A percentile compares a stretch with the other conserved stretches of the same genome.
These are phyloP conservation scores for Clarireedia monteithiana DNA, from an alignment of 2,329 filamentous ascomycete species.

Conservation along the genomic window DNA sequence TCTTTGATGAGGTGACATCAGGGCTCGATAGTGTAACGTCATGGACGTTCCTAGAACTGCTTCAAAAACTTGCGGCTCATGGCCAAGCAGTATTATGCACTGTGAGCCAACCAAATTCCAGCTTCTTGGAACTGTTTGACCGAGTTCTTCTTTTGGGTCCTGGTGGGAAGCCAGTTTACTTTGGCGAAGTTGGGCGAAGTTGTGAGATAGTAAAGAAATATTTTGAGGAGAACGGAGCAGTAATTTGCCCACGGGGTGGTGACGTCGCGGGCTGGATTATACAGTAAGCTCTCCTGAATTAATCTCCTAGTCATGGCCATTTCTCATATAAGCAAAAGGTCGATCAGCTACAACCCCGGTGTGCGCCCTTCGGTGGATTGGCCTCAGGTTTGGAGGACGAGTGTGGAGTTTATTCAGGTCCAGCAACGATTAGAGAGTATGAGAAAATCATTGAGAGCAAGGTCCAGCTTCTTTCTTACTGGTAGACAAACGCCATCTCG, in stretches of 20 bases:
- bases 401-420: conserved; percentile 35
- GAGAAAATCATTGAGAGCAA: conserved; percentile 27
- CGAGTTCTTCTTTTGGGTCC: conserved; percentile 68
- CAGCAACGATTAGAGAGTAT: conserved; percentile 44
- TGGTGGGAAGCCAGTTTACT: conserved; percentile 73
- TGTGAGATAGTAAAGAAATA: conserved; percentile 61
- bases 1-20: conserved; percentile 77
- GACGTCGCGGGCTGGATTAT: conserved; percentile 82
- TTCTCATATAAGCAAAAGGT: conserved; percentile 16
- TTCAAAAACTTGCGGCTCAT: conserved; percentile 80
- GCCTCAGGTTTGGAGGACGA: conserved; percentile 52
- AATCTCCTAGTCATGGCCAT: too few relatives aligned
- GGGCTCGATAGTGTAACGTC: conserved; percentile 89
- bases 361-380: conserved; percentile 54
- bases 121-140: conserved; percentile 87
- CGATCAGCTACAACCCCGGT: conserved; percentile 50
- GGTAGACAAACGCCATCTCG: conserved; percentile 34
- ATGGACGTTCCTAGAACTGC: conserved; percentile 80
- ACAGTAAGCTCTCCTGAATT: conserved; percentile 25
- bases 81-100: conserved; percentile 90
- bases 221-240: conserved; percentile 65
- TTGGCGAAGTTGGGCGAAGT: conserved; percentile 68
- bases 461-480: conserved; percentile 20
- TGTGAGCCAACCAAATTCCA: conserved; percentile 88
- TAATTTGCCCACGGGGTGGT: conserved; percentile 54